Base-by-base conservation (phyloP, 768 basidiomycete genomes). In the Lactifluus pinguis region DNA sequence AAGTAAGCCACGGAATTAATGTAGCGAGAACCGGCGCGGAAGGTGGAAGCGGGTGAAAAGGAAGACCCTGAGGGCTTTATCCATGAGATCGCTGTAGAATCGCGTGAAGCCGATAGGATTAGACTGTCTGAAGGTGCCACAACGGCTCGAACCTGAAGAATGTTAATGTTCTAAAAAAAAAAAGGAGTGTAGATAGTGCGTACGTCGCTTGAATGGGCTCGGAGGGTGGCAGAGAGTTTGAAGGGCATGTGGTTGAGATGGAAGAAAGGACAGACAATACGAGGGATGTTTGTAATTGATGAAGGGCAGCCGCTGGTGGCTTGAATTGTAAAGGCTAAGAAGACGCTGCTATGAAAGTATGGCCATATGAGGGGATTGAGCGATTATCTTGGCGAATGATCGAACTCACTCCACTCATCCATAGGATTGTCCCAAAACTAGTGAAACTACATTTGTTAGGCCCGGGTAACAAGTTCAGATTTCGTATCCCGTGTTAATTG, bases 81-180 rank as follows among this genome's bases (percentile, higher is more conserved):
- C 95, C 95, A 98, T 34, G 85, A 78, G 70, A 95, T 91, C 65
- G 92, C 89, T 45, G 92, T 91, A 15, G 89, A 78, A 79, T 98
- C 95, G 70, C 95, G 84, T 49, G 95, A 97, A 62, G 88, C 89
- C 21, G 94, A 97, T 63, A 98, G 79, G 65, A 98, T 76, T 64
- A 92, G 79, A 66, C 84, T 77, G 72, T 89, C 77, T 32, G 83
- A 83, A 39, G 92, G 90, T 48, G 90, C 84, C 55, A 75, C 82
- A 63, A 98, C 77, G 39, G 84, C 87, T 69, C 92, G 87, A 65
- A 95, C 93, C 92, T 95, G 53, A 32, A n/a, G 69, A 41, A 67
- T 67, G 61, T 25, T 51, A 63, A 41, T 57, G 63, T 58, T 62
- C 70, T 63, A 69, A 69, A 65, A 67, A 70, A 69, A 64, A 67